A percentile compares a stretch with the other conserved stretches of the same genome.
Evolutionary conservation across 495 filamentous ascomycete species (phyloP).

Genomic region (Neurospora africana): DNA sequence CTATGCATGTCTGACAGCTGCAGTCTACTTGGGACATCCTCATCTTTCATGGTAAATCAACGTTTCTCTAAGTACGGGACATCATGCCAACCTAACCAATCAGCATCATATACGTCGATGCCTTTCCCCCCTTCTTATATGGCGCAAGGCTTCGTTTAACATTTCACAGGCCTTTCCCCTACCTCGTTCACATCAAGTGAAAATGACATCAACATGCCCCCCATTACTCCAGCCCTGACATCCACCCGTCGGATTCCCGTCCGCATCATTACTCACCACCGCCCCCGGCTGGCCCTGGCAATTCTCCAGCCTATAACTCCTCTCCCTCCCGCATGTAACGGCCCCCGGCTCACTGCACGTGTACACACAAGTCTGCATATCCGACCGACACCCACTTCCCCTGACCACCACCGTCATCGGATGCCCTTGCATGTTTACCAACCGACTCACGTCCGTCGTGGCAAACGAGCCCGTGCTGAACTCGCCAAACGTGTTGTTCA

Average conservation of each 20-base stretch:
- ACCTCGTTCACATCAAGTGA: background rate
- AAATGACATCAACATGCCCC: constrained; percentile 14
- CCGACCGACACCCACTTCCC: constrained; percentile 8
- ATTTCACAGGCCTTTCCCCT: background rate
- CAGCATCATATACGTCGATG: background rate
- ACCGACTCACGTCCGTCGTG: constrained; percentile 26
- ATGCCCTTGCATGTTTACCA: constrained; percentile 30
- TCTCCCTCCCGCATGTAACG: constrained; percentile 11
- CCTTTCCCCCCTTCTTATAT: background rate
- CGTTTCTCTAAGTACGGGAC: background rate
- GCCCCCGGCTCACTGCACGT: constrained; percentile 3
- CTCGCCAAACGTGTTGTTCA: constrained; percentile 31
- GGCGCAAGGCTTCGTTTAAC: background rate
- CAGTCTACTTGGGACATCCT: background rate
- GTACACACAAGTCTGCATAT: constrained; percentile 16
- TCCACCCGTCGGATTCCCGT: constrained; percentile 18
- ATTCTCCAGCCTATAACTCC: constrained; percentile 13
- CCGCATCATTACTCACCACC: constrained; percentile 4
- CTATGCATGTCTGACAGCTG: background rate
- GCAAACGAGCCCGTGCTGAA: constrained; percentile 20
- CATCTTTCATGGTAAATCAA: background rate
- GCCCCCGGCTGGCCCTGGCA: constrained; percentile 12
- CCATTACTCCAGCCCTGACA: constrained; percentile 20
- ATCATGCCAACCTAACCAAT: background rate
- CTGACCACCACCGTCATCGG: constrained; percentile 15